Evolutionary conservation across 139 green algal genomes (phyloP).

Genomic region (Mesotaenium endlicherianum): DNA sequence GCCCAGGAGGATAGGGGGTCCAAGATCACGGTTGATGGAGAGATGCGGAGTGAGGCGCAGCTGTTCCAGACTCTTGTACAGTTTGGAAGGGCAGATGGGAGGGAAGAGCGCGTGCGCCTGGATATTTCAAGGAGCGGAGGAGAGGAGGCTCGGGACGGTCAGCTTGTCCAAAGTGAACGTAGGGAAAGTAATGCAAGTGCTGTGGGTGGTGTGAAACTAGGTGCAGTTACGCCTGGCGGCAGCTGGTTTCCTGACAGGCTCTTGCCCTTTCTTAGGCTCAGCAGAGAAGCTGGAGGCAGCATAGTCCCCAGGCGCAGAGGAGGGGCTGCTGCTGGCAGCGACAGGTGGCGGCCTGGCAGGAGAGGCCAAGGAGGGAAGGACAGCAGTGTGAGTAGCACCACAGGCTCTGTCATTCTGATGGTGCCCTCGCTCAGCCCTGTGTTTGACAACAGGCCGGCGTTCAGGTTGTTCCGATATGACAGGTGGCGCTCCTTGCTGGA

Average conservation of each 20-base stretch:
- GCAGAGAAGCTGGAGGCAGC: neutral
- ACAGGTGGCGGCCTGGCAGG: neutral
- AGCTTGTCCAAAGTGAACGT: no score
- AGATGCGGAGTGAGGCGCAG: no score
- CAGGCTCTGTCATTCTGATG: conserved; percentile 10
- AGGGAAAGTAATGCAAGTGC: no score
- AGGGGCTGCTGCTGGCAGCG: neutral
- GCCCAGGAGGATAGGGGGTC: no score
- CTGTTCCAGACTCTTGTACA: no score
- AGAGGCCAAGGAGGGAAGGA: neutral
- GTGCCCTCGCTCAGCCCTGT: neutral
- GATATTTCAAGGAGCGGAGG: no score
- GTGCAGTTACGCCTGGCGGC: neutral
- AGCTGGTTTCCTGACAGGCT: neutral
- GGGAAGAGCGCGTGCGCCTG: no score
- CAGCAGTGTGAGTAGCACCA: neutral
- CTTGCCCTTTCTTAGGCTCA: neutral
- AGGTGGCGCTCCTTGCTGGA: neutral
- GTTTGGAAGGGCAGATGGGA: no score
- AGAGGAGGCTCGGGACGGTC: no score
- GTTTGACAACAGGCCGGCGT: conserved; percentile 3
- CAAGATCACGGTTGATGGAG: no score
- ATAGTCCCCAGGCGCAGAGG: neutral
- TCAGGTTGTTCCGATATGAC: conserved; percentile 9
- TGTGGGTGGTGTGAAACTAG: no score